phyloP scores from a whole-genome alignment of 805 yeast species.

The Candida morakotiae region DNA sequence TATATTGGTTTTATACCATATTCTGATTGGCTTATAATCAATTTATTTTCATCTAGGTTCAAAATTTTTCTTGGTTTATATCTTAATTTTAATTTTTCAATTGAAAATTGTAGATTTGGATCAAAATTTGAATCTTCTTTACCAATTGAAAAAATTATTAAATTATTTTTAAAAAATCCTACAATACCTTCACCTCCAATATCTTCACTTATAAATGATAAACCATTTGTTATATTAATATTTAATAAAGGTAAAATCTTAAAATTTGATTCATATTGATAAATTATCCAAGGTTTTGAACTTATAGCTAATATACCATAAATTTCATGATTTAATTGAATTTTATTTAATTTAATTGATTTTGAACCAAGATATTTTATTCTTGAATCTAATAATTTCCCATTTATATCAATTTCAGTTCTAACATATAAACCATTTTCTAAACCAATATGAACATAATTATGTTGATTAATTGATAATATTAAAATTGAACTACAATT shows the following conservation, averaged over 20 bases:
- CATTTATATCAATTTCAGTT: slow-evolving; percentile 58
- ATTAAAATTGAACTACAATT: slow-evolving; percentile 24
- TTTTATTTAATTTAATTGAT: slow-evolving; percentile 48
- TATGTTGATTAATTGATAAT: slow-evolving; percentile 11
- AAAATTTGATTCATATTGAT: slow-evolving; percentile 28
- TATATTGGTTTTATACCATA: slow-evolving; percentile 30
- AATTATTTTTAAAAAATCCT: slow-evolving; percentile 49
- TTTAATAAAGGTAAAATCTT: slow-evolving; percentile 46
- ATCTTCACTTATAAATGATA: slow-evolving; percentile 62
- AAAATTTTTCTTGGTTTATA: slow-evolving; percentile 48
- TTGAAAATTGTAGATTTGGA: slow-evolving; percentile 20
- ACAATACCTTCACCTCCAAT: slow-evolving; percentile 57
- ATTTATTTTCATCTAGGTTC: slow-evolving; percentile 14
- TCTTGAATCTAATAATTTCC: slow-evolving; percentile 56
- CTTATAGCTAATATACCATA: slow-evolving; percentile 47
- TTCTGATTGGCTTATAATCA: slow-evolving; percentile 47
- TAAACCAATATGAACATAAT: slow-evolving; percentile 71
- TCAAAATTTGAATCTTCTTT: slow-evolving; percentile 27
- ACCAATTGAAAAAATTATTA: slow-evolving; percentile 56
- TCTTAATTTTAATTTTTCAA: slow-evolving; percentile 36
- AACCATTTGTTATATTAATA: slow-evolving; percentile 41
- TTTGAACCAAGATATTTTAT: slow-evolving; percentile 71
- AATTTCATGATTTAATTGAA: slow-evolving; percentile 16
- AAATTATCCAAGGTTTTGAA: slow-evolving; percentile 54
- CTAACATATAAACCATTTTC: slow-evolving; percentile 77